A percentile compares a stretch with the other conserved stretches of the same genome.
Conservation (phyloP, 192 early-diverging fungal genomes). For the Lobosporangium transversale region DNA sequence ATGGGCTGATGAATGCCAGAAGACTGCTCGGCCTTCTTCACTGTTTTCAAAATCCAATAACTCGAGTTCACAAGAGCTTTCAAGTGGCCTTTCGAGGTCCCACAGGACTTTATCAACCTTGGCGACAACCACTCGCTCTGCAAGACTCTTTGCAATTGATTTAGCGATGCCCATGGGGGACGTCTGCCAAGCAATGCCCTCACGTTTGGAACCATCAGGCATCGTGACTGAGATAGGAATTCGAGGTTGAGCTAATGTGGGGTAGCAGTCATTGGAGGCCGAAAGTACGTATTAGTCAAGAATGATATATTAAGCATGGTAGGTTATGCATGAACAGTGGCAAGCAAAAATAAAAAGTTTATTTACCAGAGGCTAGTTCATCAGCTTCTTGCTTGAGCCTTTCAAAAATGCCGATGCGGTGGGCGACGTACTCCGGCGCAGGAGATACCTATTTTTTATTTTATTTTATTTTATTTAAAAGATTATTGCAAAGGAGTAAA, state of each 20-base stretch:
- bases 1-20: conserved; percentile 99
- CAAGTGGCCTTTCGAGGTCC: conserved; percentile 89
- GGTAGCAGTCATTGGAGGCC: too few relatives aligned
- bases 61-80: conserved; percentile 79
- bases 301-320: too few relatives aligned
- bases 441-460: conserved; percentile 59
- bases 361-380: conserved; percentile 26
- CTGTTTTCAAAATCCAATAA: conserved; percentile 92
- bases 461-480: background rate
- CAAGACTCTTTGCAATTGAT: conserved; percentile 88
- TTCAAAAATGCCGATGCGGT: conserved; percentile 66
- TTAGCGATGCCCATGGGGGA: conserved; percentile 94
- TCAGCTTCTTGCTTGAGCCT: conserved; percentile 37
- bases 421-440: conserved; percentile 77
- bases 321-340: background rate
- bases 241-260: conserved; percentile 74
- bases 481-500: too few relatives aligned
- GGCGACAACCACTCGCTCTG: conserved; percentile 91
- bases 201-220: conserved; percentile 81
- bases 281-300: too few relatives aligned
- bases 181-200: conserved; percentile 91
- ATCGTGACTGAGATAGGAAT: conserved; percentile 82
- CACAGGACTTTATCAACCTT: conserved; percentile 91
- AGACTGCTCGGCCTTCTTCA: conserved; percentile 91
- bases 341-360: background rate